Evolutionary conservation across 371 early-diverging fungal genomes (phyloP).

Genomic region (Syncephalastrum sp.): DNA sequence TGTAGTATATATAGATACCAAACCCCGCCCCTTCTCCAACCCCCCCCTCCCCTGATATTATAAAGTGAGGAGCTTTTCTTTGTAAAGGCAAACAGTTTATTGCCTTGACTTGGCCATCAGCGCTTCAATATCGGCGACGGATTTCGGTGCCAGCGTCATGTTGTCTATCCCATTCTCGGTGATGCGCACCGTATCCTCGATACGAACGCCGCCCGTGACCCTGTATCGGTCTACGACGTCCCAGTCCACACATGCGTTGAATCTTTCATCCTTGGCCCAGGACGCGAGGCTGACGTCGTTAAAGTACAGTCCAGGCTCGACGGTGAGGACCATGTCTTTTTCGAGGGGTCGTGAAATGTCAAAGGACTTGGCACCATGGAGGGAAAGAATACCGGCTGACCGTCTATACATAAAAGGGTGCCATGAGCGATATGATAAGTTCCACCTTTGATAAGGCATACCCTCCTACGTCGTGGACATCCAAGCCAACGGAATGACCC

Average conservation of each 20-base stretch:
- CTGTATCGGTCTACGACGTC: conserved; percentile 61
- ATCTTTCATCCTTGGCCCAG: conserved; percentile 51
- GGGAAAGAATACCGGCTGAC: conserved; percentile 4
- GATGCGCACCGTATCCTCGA: conserved; percentile 86
- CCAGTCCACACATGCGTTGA: conserved; percentile 64
- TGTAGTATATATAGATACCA: no score
- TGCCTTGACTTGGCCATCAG: conserved; percentile 24
- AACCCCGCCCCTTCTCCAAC: no score
- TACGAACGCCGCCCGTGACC: conserved; percentile 86
- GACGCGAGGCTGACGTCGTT: conserved; percentile 49
- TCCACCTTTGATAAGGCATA: conserved; percentile 33
- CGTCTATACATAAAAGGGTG: not conserved
- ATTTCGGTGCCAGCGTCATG: conserved; percentile 70
- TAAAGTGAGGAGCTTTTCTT: no score
- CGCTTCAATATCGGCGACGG: conserved; percentile 68
- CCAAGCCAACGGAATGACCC: conserved; percentile 71
- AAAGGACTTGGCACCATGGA: conserved; percentile 1
- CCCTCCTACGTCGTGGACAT: conserved; percentile 89
- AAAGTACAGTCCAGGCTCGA: conserved; percentile 87
- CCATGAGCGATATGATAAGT: not conserved
- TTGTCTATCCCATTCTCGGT: conserved; percentile 70
- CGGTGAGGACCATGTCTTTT: conserved; percentile 84
- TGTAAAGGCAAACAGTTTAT: not conserved
- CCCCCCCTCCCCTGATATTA: no score
- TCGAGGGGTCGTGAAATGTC: conserved; percentile 45